Evolutionary conservation across 1,284 basidiomycete genomes (phyloP).

Genomic region (Neonothopanus nambi): DNA sequence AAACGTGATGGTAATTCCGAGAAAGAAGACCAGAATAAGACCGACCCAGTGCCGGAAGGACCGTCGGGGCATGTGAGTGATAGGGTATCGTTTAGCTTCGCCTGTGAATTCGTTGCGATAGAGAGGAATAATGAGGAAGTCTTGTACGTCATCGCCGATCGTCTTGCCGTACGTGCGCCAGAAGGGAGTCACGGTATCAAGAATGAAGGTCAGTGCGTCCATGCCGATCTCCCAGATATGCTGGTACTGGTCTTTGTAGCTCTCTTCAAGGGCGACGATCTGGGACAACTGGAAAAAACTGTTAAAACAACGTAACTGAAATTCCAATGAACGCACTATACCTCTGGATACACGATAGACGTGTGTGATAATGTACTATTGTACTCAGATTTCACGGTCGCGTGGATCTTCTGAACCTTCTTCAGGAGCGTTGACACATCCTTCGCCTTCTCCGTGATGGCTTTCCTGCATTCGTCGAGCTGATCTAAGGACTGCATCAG

Average conservation of each 20-base stretch:
- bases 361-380: conserved; percentile 67
- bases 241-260: conserved; percentile 72
- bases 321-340: conserved; percentile 28
- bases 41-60: conserved; percentile 68
- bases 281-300: conserved; percentile 54
- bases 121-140: conserved; percentile 76
- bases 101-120: conserved; percentile 82
- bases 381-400: conserved; percentile 59
- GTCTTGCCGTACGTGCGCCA: conserved; percentile 78
- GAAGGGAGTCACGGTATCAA: conserved; percentile 73
- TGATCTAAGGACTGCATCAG: conserved; percentile 48
- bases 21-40: conserved; percentile 49
- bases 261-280: conserved; percentile 69
- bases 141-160: conserved; percentile 73
- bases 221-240: conserved; percentile 76
- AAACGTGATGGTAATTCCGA: conserved; percentile 44
- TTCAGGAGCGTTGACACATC: conserved; percentile 49
- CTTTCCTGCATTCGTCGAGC: conserved; percentile 44
- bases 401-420: conserved; percentile 55
- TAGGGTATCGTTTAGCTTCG: conserved; percentile 64
- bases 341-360: conserved; percentile 75
- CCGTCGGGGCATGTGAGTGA: conserved; percentile 57
- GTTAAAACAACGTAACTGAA: conserved; percentile 3
- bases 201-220: conserved; percentile 68
- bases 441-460: conserved; percentile 43